A percentile compares a stretch with the other conserved stretches of the same genome.
These are phyloP conservation scores for Allomyces macrogynus DNA, from an alignment of 192 early-diverging fungal species.

Conservation along the genomic window DNA sequence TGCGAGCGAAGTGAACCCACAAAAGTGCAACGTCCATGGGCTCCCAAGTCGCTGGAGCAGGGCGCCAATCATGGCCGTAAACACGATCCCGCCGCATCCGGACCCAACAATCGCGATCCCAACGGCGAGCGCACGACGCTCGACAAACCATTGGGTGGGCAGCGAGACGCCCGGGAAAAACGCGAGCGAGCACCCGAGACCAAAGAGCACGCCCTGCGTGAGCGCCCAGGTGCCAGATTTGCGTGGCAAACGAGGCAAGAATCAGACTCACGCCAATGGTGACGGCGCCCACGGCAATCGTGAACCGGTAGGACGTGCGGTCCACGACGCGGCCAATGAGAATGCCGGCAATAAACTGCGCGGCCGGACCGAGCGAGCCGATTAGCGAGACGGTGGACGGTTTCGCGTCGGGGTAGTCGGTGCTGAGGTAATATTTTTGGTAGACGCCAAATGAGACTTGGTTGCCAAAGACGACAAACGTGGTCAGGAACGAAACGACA, in stretches of 20 bases:
- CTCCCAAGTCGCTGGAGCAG: constrained; percentile 31
- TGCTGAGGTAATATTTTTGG: constrained; percentile 12
- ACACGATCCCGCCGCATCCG: constrained; percentile 47
- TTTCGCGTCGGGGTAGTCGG: constrained; percentile 10
- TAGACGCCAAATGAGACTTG: neutral
- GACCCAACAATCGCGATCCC: constrained; percentile 36
- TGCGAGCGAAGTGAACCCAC: constrained; percentile 18
- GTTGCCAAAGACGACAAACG: neutral
- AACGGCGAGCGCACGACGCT: constrained; percentile 26
- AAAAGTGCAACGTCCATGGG: constrained; percentile 38
- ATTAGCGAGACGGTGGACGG: constrained; percentile 12
- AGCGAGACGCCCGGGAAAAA: constrained; percentile 44
- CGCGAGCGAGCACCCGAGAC: constrained; percentile 42
- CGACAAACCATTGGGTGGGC: constrained; percentile 43
- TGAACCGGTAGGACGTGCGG: neutral
- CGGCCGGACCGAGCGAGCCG: constrained; percentile 3
- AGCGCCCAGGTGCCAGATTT: constrained; percentile 16
- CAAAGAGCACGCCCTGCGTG: constrained; percentile 32
- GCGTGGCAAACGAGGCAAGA: constrained; percentile 21
- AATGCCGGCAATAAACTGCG: neutral
- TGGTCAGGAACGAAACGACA: neutral
- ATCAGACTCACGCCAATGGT: constrained; percentile 12
- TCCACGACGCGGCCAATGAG: neutral
- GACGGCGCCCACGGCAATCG: neutral
- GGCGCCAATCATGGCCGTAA: constrained; percentile 30